A percentile compares a stretch with the other conserved stretches of the same genome.
phyloP scores from a whole-genome alignment of 768 basidiomycete species.

The Obba rivulosa region DNA sequence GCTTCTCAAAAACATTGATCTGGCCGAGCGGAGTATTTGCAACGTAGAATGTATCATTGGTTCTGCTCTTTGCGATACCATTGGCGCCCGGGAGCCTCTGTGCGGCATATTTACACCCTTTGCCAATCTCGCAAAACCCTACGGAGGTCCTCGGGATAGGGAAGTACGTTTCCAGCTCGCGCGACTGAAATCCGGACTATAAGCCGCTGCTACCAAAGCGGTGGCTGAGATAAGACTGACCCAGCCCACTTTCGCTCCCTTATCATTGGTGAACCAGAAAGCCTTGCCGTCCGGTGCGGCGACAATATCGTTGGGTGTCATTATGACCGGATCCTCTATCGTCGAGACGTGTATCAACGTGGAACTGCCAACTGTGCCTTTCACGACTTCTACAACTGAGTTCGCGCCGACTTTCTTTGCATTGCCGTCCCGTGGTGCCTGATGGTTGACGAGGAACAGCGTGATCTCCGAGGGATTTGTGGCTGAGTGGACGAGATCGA shows the following conservation, averaged over 20 bases:
- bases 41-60: slow-evolving; percentile 57
- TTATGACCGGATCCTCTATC: slow-evolving; percentile 46
- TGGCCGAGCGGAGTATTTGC: slow-evolving; percentile 37
- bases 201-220: no score
- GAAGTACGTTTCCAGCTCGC: neutral
- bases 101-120: slow-evolving; percentile 58
- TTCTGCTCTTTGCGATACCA: slow-evolving; percentile 43
- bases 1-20: slow-evolving; percentile 50
- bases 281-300: slow-evolving; percentile 58
- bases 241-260: slow-evolving; percentile 43
- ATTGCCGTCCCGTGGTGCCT: slow-evolving; percentile 40
- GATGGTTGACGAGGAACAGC: slow-evolving; percentile 71
- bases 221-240: no score
- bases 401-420: slow-evolving; percentile 49
- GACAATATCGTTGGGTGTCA: slow-evolving; percentile 70
- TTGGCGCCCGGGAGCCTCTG: slow-evolving; percentile 48
- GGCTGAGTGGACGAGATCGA: slow-evolving; percentile 59
- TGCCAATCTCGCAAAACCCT: slow-evolving; percentile 56
- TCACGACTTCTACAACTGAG: slow-evolving; percentile 67
- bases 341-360: slow-evolving; percentile 52
- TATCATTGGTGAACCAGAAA: slow-evolving; percentile 70
- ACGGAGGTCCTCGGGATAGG: slow-evolving; percentile 36
- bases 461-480: slow-evolving; percentile 45
- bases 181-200: slow-evolving; percentile 32
- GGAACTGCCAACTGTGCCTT: slow-evolving; percentile 39